Conservation (phyloP, 2,329 filamentous ascomycete species). For the Trichophyton benhamiae region DNA sequence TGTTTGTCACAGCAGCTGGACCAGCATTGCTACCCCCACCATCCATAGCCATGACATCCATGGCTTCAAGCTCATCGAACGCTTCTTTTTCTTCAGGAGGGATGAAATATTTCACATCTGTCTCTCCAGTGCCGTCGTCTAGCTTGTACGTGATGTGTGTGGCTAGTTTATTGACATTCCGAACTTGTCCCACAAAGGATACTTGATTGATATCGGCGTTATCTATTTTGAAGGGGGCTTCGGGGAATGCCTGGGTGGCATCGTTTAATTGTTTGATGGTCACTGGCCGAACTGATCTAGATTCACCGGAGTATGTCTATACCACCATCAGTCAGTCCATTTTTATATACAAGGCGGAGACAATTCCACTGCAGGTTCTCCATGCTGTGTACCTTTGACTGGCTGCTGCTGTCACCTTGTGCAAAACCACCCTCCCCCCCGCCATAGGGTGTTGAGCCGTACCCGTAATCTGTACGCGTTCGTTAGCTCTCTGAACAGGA, state of each 20-base stretch:
- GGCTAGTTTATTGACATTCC: slow-evolving; percentile 69
- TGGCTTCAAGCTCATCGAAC: slow-evolving; percentile 39
- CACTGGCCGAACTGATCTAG: slow-evolving; percentile 64
- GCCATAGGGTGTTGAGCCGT: slow-evolving; percentile 43
- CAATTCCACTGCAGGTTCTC: neutral
- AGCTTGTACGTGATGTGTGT: slow-evolving; percentile 88
- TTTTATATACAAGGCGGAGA: neutral
- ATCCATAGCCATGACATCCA: slow-evolving; percentile 29
- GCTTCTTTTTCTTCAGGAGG: slow-evolving; percentile 39
- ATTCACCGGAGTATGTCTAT: slow-evolving; percentile 48
- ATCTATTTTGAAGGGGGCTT: slow-evolving; percentile 74
- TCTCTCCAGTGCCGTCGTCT: slow-evolving; percentile 84
- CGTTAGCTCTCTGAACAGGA: neutral
- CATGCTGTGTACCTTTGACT: slow-evolving; percentile 32
- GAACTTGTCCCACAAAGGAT: slow-evolving; percentile 82
- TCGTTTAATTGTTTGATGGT: slow-evolving; percentile 92
- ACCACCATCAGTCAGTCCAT: slow-evolving; percentile 20
- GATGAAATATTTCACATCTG: slow-evolving; percentile 54
- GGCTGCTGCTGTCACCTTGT: slow-evolving; percentile 39
- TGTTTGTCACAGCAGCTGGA: slow-evolving; percentile 19
- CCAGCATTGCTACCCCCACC: slow-evolving; percentile 16
- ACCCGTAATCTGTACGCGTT: slow-evolving; percentile 22
- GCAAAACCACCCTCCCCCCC: slow-evolving; percentile 49
- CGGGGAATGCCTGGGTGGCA: slow-evolving; percentile 61
- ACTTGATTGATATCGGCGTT: slow-evolving; percentile 59